Evolutionary conservation across 176 grass and related monocot genomes (phyloP).

Genomic region (Triticum turgidum): DNA sequence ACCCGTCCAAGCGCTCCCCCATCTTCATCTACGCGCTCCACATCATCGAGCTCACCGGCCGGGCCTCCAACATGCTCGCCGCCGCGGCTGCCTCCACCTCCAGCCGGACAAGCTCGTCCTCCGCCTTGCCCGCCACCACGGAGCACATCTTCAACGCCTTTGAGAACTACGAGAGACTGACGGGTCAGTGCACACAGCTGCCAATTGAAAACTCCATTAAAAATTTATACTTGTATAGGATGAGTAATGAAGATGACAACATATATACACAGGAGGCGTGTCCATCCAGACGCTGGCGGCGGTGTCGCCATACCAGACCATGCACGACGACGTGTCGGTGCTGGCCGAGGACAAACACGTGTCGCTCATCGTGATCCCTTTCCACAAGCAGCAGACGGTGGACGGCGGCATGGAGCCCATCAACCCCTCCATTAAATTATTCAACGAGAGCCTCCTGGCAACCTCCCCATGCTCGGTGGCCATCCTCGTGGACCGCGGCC

Average conservation of each 20-base stretch:
- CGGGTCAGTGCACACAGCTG: constrained; percentile 1
- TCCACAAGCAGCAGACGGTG: constrained; percentile 93
- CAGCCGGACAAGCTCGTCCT: neutral
- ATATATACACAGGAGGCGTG: constrained; percentile 39
- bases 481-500: constrained; percentile 74
- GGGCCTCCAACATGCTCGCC: constrained; percentile 83
- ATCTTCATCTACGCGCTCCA: constrained; percentile 94
- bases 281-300: constrained; percentile 69
- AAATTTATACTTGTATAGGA: neutral
- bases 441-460: constrained; percentile 70
- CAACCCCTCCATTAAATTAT: constrained; percentile 41
- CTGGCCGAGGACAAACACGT: constrained; percentile 76
- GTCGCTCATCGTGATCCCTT: constrained; percentile 74
- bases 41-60: constrained; percentile 85
- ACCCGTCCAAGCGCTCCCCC: constrained; percentile 74
- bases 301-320: constrained; percentile 70
- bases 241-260: neutral
- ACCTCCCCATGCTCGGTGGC: constrained; percentile 67
- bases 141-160: constrained; percentile 78
- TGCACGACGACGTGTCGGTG: constrained; percentile 83
- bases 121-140: constrained; percentile 23
- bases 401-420: constrained; percentile 84
- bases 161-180: constrained; percentile 62
- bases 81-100: constrained; percentile 33
- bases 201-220: neutral